Percentiles rank a stretch among this genome's conserved stretches.
These are phyloP conservation scores for Naganishia randhawae DNA, from an alignment of 768 basidiomycete species.

Conservation along the genomic window DNA sequence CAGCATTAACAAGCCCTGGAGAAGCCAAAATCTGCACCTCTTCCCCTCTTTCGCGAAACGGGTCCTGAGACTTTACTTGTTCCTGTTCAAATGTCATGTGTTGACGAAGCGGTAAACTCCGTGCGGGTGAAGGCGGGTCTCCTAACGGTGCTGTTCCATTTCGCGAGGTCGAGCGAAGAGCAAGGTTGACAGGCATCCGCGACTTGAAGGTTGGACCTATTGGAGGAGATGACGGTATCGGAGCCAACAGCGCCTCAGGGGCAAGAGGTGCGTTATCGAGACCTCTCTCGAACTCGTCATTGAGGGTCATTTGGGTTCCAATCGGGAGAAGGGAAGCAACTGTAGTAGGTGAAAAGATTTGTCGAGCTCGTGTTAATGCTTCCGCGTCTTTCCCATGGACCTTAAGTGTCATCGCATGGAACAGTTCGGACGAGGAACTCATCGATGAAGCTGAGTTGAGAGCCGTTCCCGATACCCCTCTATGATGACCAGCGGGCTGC, in stretches of 20 bases:
- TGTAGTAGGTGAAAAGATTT: background rate
- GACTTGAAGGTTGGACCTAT: slow-evolving; percentile 11
- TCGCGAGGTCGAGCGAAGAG: background rate
- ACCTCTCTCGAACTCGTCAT: background rate
- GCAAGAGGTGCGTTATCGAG: background rate
- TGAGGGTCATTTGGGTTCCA: background rate
- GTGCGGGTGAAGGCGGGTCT: background rate
- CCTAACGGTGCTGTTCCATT: background rate
- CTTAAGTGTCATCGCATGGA: slow-evolving; percentile 20
- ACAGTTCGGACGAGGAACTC: slow-evolving; percentile 21
- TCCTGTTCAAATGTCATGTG: slow-evolving; percentile 6
- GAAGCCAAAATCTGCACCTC: slow-evolving; percentile 2
- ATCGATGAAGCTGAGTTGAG: background rate
- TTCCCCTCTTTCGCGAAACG: background rate
- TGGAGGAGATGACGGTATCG: slow-evolving; percentile 7
- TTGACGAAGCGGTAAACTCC: background rate
- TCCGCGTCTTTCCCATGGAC: slow-evolving; percentile 7
- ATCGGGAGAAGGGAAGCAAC: background rate
- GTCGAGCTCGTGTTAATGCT: slow-evolving; percentile 15
- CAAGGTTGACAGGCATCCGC: slow-evolving; percentile 3
- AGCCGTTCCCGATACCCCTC: background rate
- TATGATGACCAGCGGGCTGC: background rate
- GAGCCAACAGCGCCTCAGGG: background rate
- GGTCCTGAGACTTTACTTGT: background rate
- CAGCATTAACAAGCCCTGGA: background rate